Conservation (phyloP, 257 asterid species). For the Ocimum tenuiflorum region DNA sequence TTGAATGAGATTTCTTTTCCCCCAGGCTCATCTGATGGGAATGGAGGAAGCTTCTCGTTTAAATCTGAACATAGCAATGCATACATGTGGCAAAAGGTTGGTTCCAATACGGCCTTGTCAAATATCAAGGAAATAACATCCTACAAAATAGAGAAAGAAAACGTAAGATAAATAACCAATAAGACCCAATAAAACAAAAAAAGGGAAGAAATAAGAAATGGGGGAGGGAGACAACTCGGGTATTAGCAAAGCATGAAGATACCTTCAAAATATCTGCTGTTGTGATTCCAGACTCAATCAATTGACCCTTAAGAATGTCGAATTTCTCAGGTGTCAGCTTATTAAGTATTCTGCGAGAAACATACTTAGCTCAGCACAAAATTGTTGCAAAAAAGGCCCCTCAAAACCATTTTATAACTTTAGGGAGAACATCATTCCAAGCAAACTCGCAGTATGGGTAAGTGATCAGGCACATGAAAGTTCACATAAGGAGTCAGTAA, state of each 20-base stretch:
- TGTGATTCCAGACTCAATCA: conserved; percentile 90
- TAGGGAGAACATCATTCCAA: not conserved
- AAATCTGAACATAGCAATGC: conserved; percentile 89
- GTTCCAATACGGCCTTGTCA: conserved; percentile 94
- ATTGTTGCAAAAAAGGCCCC: not conserved
- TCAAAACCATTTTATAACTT: not conserved
- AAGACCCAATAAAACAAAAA: not conserved
- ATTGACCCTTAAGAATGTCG: conserved; percentile 83
- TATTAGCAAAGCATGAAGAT: not conserved
- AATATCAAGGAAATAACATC: conserved; percentile 84
- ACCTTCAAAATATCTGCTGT: conserved; percentile 92
- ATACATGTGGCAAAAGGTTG: conserved; percentile 93
- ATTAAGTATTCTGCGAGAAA: conserved; percentile 73
- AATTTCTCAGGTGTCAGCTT: conserved; percentile 96
- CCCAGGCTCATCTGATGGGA: conserved; percentile 94
- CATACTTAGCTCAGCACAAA: conserved; percentile 2
- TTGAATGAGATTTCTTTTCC: conserved; percentile 88
- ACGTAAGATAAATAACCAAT: conserved; percentile 4
- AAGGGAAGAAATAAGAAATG: not conserved
- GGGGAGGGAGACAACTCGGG: not conserved
- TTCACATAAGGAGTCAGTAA: not conserved
- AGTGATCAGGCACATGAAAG: not conserved
- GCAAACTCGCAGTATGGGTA: too few species aligned
- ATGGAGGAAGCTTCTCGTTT: conserved; percentile 72
- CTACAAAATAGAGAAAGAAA: conserved; percentile 27